Conservation (phyloP, 306 rosid species). For the Cucumis sativus region Cucumber_9930_V3 NC_026660.2:18308501-18309000, state of each 20-base stretch:
- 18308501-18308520: neutral
- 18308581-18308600: too few species aligned
- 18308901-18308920: neutral
- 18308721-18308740: too few species aligned
- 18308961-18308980: neutral
- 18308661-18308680: too few species aligned
- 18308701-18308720: too few species aligned
- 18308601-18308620: too few species aligned
- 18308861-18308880: neutral
- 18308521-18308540: neutral
- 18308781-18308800: neutral
- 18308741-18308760: neutral
- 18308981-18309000: constrained; percentile 41
- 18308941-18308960: neutral
- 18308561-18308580: too few species aligned
- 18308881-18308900: neutral
- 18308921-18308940: neutral
- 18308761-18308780: neutral
- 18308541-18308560: too few species aligned
- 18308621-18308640: too few species aligned
- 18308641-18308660: too few species aligned
- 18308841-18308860: neutral
- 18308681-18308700: too few species aligned
- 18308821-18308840: neutral
- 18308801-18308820: neutral